phyloP scores from a whole-genome alignment of 2,329 filamentous ascomycete genomes.

The Neoscytalidium dimidiatum region DNA sequence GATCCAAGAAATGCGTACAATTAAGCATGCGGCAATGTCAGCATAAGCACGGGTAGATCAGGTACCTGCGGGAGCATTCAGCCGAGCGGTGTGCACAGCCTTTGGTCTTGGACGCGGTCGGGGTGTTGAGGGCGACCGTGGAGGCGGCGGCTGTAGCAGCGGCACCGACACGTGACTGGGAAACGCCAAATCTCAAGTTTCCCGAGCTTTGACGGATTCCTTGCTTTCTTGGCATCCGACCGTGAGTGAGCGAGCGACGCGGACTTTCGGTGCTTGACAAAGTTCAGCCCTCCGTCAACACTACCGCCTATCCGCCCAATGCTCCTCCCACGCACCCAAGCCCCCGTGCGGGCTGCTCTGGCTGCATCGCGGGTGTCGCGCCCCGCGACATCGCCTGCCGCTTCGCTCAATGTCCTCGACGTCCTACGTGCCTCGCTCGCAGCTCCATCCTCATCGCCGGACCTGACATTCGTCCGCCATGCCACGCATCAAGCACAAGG shows the following conservation, averaged over 20 bases:
- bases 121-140: too few relatives aligned
- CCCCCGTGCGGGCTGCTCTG: constrained; percentile 36
- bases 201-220: constrained; percentile 9
- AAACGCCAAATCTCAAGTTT: constrained; percentile 18
- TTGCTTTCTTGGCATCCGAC: too few relatives aligned
- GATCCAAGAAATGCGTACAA: not conserved
- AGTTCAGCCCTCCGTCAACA: not conserved
- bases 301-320: constrained; percentile 24
- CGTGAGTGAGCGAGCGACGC: not conserved
- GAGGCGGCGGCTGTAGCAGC: too few relatives aligned
- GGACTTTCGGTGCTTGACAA: not conserved
- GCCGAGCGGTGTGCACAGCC: not conserved
- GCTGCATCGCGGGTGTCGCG: constrained; percentile 23
- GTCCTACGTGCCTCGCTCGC: constrained; percentile 21
- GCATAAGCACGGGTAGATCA: constrained; percentile 1
- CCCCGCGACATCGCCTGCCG: constrained; percentile 30
- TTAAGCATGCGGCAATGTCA: not conserved
- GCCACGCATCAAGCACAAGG: constrained; percentile 67
- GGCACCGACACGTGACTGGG: constrained; percentile 2
- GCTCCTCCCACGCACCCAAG: constrained; percentile 42
- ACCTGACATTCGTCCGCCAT: constrained; percentile 55
- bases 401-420: constrained; percentile 32
- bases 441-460: constrained; percentile 27
- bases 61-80: not conserved
- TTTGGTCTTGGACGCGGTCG: not conserved